phyloP scores from a whole-genome alignment of 169 alveolate genomes.

The Besnoitia besnoiti region DNA sequence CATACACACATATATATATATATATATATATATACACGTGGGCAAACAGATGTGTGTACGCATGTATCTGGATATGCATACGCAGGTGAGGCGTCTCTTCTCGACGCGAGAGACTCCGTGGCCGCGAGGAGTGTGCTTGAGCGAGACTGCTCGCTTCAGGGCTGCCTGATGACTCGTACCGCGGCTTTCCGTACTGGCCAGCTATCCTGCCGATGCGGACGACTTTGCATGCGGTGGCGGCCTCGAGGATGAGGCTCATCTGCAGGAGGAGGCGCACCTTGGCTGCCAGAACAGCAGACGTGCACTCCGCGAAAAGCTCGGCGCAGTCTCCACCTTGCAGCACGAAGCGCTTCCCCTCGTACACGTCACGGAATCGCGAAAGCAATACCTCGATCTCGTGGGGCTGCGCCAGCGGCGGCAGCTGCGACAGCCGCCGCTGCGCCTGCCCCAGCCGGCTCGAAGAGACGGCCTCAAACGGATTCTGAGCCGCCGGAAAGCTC shows the following conservation, averaged over 20 bases:
- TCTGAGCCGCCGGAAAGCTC: constrained; percentile 11
- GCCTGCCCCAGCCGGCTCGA: neutral
- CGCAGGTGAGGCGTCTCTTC: neutral
- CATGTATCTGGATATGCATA: neutral
- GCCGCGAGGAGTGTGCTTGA: no score
- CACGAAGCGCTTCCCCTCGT: neutral
- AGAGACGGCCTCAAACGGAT: constrained; percentile 7
- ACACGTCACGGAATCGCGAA: neutral
- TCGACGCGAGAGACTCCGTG: no score
- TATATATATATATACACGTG: neutral
- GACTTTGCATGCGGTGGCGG: neutral
- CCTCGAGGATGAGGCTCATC: neutral
- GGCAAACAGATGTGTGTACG: neutral
- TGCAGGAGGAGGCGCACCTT: constrained; percentile 4
- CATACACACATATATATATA: neutral
- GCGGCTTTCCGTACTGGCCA: constrained; percentile 30
- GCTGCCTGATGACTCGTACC: neutral
- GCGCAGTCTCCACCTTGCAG: constrained; percentile 39
- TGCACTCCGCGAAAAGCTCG: constrained; percentile 8
- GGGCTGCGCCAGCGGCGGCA: constrained; percentile 7
- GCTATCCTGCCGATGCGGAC: constrained; percentile 22
- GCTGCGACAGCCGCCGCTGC: neutral
- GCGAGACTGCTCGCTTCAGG: no score
- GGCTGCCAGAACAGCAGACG: neutral
- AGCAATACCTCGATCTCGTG: neutral